These are phyloP conservation scores for Trichoderma sp. DNA, from an alignment of 2,329 filamentous ascomycete genomes.

Conservation along the genomic window DNA sequence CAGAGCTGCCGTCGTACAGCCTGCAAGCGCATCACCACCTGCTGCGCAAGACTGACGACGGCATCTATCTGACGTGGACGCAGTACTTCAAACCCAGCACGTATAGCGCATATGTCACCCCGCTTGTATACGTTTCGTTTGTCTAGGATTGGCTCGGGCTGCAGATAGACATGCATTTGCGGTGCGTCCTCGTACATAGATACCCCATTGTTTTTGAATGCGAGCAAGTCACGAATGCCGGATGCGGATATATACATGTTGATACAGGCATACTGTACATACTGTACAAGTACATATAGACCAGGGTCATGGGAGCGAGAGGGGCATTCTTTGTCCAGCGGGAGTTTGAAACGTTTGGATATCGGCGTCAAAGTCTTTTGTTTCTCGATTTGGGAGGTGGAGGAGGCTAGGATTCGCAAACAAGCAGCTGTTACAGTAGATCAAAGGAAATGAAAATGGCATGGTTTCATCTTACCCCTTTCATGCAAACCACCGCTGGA, in stretches of 20 bases:
- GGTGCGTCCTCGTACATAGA: not conserved
- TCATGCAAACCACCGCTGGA: not conserved
- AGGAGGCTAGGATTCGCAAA: not conserved
- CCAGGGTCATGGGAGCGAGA: constrained; percentile 4
- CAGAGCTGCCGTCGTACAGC: constrained; percentile 23
- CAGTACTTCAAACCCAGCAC: constrained; percentile 25
- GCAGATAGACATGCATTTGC: constrained; percentile 7
- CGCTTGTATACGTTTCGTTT: constrained; percentile 27
- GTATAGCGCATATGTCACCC: constrained; percentile 25
- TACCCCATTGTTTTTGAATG: constrained; percentile 6
- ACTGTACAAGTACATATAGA: not conserved
- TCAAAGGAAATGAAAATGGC: not conserved
- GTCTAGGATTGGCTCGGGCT: constrained; percentile 15
- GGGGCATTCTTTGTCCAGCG: not conserved
- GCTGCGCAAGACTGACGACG: constrained; percentile 22
- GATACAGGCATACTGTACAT: not conserved
- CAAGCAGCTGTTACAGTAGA: not conserved
- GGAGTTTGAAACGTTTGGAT: not conserved
- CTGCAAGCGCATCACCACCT: constrained; percentile 25
- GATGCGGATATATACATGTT: constrained; percentile 5
- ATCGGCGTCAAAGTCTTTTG: not conserved
- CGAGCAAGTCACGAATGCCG: not conserved
- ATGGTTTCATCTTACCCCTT: not conserved
- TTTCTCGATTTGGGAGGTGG: not conserved
- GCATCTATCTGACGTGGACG: constrained; percentile 28